phyloP scores from a whole-genome alignment of 2,329 filamentous ascomycete species.

The Botrytis medusae region DNA sequence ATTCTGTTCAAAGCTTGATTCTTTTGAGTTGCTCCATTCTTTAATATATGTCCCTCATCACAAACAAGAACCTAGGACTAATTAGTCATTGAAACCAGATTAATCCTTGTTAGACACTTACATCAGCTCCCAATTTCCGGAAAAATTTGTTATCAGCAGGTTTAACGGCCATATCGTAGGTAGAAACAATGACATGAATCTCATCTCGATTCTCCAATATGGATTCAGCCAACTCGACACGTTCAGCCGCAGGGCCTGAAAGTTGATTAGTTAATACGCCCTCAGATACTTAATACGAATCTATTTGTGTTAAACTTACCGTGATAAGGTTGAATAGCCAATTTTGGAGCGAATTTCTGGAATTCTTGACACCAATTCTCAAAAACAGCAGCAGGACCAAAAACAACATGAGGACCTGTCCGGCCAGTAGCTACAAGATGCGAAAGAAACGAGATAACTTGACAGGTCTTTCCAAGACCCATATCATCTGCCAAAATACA shows the following conservation, averaged over 20 bases:
- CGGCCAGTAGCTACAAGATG: constrained; percentile 70
- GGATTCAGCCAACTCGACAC: constrained; percentile 65
- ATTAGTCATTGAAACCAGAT: constrained; percentile 24
- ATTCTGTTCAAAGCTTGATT: constrained; percentile 80
- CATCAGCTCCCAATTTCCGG: constrained; percentile 53
- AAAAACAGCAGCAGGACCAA: constrained; percentile 89
- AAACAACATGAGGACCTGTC: constrained; percentile 75
- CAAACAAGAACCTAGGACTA: constrained; percentile 57
- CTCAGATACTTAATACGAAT: not conserved
- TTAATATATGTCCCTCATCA: constrained; percentile 91
- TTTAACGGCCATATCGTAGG: constrained; percentile 62
- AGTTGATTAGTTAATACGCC: constrained; percentile 15
- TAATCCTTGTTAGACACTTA: constrained; percentile 33
- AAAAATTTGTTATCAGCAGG: constrained; percentile 64
- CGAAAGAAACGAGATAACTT: constrained; percentile 89
- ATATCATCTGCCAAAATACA: constrained; percentile 97
- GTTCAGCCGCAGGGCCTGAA: constrained; percentile 63
- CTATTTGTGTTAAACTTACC: constrained; percentile 27
- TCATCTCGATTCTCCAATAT: constrained; percentile 63
- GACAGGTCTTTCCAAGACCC: constrained; percentile 94
- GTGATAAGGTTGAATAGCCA: constrained; percentile 73
- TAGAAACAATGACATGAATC: constrained; percentile 72
- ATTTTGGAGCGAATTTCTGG: constrained; percentile 73
- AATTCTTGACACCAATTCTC: constrained; percentile 97
- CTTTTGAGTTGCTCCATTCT: constrained; percentile 79